Evolutionary conservation across 148 eudicot genomes (phyloP).

Genomic region (Beta vulgaris): DNA sequence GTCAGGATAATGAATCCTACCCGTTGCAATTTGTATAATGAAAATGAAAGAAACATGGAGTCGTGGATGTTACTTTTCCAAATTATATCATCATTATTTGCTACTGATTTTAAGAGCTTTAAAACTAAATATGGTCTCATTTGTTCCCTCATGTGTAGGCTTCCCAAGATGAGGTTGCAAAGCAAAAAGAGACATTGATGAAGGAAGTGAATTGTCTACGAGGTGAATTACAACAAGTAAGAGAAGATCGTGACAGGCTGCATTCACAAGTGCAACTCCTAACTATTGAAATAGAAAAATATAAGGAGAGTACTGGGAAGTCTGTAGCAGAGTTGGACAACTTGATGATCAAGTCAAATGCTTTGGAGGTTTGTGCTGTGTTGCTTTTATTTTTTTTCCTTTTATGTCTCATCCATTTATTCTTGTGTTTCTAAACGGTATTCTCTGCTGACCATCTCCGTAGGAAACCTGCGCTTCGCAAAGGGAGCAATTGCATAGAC

Average conservation of each 20-base stretch:
- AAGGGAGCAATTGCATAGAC: conserved; percentile 41
- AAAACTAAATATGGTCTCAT: not conserved
- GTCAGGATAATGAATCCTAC: not conserved
- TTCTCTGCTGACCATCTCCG: not conserved
- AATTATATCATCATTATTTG: not conserved
- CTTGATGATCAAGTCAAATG: conserved; percentile 47
- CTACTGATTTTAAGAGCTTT: not conserved
- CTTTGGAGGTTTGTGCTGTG: conserved; percentile 53
- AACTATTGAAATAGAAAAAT: conserved; percentile 40
- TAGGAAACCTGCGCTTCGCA: conserved; percentile 65
- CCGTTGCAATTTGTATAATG: not conserved
- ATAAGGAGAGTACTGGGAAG: conserved; percentile 56
- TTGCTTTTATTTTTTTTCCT: not conserved
- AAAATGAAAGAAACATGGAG: not conserved
- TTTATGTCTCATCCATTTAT: not conserved
- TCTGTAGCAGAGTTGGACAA: conserved; percentile 52
- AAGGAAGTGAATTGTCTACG: conserved; percentile 48
- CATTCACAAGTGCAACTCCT: conserved; percentile 39
- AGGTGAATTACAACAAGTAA: conserved; percentile 56
- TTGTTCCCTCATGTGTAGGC: conserved; percentile 32
- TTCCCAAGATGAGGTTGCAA: conserved; percentile 50
- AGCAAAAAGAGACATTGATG: conserved; percentile 43
- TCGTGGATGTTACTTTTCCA: not conserved
- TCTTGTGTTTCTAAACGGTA: not conserved
- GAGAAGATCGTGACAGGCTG: conserved; percentile 65